Conservation (phyloP, 441 rosid species). For the Breynia disticha region DNA sequence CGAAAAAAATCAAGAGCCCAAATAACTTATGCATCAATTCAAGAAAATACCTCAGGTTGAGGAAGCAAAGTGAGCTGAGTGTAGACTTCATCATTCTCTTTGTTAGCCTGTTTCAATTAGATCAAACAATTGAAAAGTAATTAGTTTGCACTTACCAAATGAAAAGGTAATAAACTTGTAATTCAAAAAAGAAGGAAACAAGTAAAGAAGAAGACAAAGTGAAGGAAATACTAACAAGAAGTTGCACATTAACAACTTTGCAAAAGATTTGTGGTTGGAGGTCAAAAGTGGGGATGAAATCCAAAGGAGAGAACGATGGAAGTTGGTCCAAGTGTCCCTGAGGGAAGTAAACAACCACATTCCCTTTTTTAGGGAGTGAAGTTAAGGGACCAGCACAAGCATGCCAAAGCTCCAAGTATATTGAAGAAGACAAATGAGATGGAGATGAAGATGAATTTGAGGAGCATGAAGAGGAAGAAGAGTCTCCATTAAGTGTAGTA, state of each 20-base stretch:
- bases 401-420: slow-evolving; percentile 83
- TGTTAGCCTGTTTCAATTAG: slow-evolving; percentile 55
- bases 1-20: neutral
- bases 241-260: slow-evolving; percentile 59
- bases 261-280: slow-evolving; percentile 63
- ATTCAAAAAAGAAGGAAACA: neutral
- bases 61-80: slow-evolving; percentile 75
- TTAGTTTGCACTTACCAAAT: slow-evolving; percentile 6
- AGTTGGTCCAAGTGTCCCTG: slow-evolving; percentile 80
- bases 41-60: slow-evolving; percentile 59
- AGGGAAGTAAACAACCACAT: slow-evolving; percentile 76
- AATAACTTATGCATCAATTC: slow-evolving; percentile 4
- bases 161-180: slow-evolving; percentile 5
- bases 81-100: slow-evolving; percentile 92
- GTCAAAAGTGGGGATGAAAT: slow-evolving; percentile 50
- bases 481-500: slow-evolving; percentile 26
- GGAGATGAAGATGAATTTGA: slow-evolving; percentile 49
- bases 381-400: slow-evolving; percentile 93
- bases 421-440: slow-evolving; percentile 41
- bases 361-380: slow-evolving; percentile 72
- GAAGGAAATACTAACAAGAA: slow-evolving; percentile 47
- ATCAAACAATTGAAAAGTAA: slow-evolving; percentile 1
- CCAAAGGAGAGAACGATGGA: slow-evolving; percentile 40
- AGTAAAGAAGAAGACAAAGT: neutral
- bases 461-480: slow-evolving; percentile 58